Evolutionary conservation across 2,329 filamentous ascomycete species (phyloP).

Genomic region (Saccharata proteae): DNA sequence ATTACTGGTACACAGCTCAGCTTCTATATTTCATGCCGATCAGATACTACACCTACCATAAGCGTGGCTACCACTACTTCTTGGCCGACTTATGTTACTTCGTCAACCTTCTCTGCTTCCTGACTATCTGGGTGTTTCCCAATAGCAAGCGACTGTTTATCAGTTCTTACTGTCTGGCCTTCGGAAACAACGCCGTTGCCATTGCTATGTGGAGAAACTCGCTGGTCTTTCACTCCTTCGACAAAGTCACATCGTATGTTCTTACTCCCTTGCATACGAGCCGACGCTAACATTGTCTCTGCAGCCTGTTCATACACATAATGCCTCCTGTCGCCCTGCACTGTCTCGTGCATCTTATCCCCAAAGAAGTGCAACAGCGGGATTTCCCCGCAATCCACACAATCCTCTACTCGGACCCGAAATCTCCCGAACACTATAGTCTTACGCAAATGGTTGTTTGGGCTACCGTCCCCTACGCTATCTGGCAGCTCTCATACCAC

Average conservation of each 20-base stretch:
- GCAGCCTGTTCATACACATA: constrained; percentile 91
- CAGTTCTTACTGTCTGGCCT: constrained; percentile 80
- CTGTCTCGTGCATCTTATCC: constrained; percentile 74
- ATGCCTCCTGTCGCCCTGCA: constrained; percentile 95
- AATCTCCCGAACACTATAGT: constrained; percentile 68
- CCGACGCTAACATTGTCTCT: background rate
- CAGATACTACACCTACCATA: constrained; percentile 80
- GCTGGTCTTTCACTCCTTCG: constrained; percentile 93
- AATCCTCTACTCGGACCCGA: constrained; percentile 57
- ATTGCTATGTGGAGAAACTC: constrained; percentile 99
- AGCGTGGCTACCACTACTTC: constrained; percentile 77
- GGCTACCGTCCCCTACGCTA: constrained; percentile 81
- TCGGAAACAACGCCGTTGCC: constrained; percentile 92
- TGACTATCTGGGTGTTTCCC: constrained; percentile 85
- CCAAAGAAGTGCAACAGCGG: constrained; percentile 49
- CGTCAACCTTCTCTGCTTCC: constrained; percentile 73
- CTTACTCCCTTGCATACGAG: constrained; percentile 9
- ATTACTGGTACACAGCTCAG: constrained; percentile 82
- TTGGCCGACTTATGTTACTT: constrained; percentile 97
- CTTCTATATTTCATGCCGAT: constrained; percentile 95
- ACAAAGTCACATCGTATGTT: constrained; percentile 77
- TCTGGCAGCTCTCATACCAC: constrained; percentile 92
- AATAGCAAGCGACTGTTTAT: constrained; percentile 84
- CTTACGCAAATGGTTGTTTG: constrained; percentile 80
- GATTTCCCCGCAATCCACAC: constrained; percentile 77